phyloP scores from a whole-genome alignment of 495 filamentous ascomycete species.

The Haplographium delicatum region DNA sequence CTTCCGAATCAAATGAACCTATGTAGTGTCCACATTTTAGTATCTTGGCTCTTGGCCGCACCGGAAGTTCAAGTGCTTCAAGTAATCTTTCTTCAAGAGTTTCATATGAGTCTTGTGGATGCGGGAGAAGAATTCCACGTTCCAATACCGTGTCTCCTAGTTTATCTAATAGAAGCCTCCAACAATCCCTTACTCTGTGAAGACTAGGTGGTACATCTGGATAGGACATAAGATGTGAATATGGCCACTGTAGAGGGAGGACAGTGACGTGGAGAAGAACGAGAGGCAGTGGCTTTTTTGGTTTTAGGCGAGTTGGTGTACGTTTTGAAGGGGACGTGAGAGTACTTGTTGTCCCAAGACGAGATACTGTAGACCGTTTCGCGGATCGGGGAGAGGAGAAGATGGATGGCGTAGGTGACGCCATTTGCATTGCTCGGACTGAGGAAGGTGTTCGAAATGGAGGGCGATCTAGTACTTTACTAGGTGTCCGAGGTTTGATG shows the following conservation, averaged over 20 bases:
- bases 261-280: constrained; percentile 86
- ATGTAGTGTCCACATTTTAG: constrained; percentile 77
- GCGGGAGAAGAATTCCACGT: constrained; percentile 79
- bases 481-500: constrained; percentile 29
- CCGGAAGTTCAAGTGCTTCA: constrained; percentile 75
- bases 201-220: constrained; percentile 50
- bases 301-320: constrained; percentile 43
- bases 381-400: constrained; percentile 44
- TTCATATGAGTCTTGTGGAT: constrained; percentile 88
- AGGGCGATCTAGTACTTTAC: constrained; percentile 28
- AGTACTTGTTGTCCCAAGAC: constrained; percentile 43
- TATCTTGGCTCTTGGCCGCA: constrained; percentile 53
- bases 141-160: constrained; percentile 72
- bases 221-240: constrained; percentile 46
- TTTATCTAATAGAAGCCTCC: constrained; percentile 70
- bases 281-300: constrained; percentile 54
- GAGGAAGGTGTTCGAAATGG: constrained; percentile 68
- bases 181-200: constrained; percentile 58
- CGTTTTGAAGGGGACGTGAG: constrained; percentile 34
- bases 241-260: constrained; percentile 64
- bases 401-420: constrained; percentile 51
- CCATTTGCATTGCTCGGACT: constrained; percentile 74
- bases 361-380: constrained; percentile 36
- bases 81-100: constrained; percentile 87
- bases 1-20: constrained; percentile 38